These are phyloP conservation scores for Aspergillus brunneoviolaceus DNA, from an alignment of 2,329 filamentous ascomycete species.

Conservation along the genomic window DNA sequence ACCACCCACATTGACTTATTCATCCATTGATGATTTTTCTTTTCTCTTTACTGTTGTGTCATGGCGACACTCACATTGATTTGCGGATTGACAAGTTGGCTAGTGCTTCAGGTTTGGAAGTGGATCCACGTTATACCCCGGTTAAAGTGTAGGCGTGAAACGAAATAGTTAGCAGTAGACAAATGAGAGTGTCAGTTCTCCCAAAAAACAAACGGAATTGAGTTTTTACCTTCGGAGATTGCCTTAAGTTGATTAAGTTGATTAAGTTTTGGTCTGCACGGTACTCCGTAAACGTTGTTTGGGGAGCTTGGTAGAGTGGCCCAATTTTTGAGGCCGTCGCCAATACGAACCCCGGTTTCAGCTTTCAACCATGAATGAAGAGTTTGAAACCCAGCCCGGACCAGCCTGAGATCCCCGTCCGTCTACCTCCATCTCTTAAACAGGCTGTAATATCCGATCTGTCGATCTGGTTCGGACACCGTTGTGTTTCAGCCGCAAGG, in stretches of 20 bases:
- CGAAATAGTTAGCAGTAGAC: constrained; percentile 4
- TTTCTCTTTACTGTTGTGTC: not conserved
- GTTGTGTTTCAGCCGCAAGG: not conserved
- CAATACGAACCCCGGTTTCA: constrained; percentile 2
- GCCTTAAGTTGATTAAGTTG: not conserved
- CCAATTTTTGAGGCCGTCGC: not conserved
- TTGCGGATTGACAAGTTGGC: not conserved
- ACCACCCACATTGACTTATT: not conserved
- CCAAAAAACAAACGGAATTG: not conserved
- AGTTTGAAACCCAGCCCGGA: not conserved
- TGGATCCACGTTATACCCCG: constrained; percentile 3
- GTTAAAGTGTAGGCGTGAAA: constrained; percentile 3
- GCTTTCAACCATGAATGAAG: not conserved
- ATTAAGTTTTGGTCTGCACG: too few species aligned
- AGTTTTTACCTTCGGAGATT: not conserved
- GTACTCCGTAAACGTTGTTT: too few species aligned
- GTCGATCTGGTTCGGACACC: constrained; percentile 1
- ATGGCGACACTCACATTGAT: too few species aligned
- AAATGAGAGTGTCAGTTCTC: not conserved
- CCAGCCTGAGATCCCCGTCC: not conserved
- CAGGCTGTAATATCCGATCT: constrained; percentile 4
- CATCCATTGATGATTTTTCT: not conserved
- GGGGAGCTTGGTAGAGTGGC: not conserved
- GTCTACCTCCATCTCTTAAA: not conserved
- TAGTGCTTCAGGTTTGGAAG: not conserved